A percentile compares a stretch with the other conserved stretches of the same genome.
Evolutionary conservation across 306 rosid species (phyloP).

Genomic region (Cucurbita moschata): DNA sequence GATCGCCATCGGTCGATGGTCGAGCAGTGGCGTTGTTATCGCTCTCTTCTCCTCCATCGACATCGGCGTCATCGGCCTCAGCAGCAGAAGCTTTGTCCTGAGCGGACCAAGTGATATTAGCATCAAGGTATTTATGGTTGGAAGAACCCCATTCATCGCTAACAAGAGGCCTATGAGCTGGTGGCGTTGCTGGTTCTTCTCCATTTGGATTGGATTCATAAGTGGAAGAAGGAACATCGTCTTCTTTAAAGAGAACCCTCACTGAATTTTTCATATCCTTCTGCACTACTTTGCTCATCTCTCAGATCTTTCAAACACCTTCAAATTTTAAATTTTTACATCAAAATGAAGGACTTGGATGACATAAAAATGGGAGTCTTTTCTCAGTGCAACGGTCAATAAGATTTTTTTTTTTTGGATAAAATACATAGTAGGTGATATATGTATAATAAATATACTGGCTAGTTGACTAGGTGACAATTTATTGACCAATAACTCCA

Average conservation of each 20-base stretch:
- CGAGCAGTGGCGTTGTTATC: not conserved
- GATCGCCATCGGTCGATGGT: not conserved
- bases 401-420: not conserved
- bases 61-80: not conserved
- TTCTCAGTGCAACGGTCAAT: not conserved
- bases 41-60: not conserved
- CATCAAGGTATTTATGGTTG: not conserved
- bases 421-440: not conserved
- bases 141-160: not conserved
- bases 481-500: no score
- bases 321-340: not conserved
- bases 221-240: not conserved
- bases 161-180: not conserved
- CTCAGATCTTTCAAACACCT: not conserved
- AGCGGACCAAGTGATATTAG: not conserved
- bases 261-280: not conserved
- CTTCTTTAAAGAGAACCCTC: not conserved
- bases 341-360: not conserved
- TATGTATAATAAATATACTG: not conserved
- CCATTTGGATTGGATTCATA: not conserved
- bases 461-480: not conserved
- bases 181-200: not conserved
- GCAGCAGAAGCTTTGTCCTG: not conserved
- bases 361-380: not conserved
- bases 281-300: not conserved